phyloP scores from a whole-genome alignment of 116 monocot species.

The Phalaenopsis hybrid region DNA sequence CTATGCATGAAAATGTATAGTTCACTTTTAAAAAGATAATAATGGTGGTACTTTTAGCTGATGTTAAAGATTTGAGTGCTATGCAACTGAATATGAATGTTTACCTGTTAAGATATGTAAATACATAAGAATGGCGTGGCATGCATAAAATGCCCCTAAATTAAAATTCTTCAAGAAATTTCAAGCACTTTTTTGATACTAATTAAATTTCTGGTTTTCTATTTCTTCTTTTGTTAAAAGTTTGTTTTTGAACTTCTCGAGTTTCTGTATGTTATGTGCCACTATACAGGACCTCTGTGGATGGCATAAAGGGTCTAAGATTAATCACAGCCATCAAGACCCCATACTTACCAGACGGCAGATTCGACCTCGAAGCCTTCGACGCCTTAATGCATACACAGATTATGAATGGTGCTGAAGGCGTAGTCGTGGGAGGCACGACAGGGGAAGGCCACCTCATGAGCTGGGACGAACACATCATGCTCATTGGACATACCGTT shows the following conservation, averaged over 20 bases:
- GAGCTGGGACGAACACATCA: conserved; percentile 98
- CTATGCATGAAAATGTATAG: too few species aligned
- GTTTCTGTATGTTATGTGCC: not conserved
- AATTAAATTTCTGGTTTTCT: too few species aligned
- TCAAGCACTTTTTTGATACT: not conserved
- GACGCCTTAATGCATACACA: conserved; percentile 70
- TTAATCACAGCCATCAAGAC: conserved; percentile 93
- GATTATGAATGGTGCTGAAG: conserved; percentile 66
- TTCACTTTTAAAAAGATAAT: too few species aligned
- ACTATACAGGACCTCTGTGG: conserved; percentile 51
- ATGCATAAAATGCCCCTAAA: too few species aligned
- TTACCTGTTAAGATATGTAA: too few species aligned
- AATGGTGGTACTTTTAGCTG: too few species aligned
- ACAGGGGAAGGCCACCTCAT: conserved; percentile 91
- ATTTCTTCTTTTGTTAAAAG: too few species aligned
- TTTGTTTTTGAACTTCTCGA: too few species aligned
- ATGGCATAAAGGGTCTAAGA: conserved; percentile 59
- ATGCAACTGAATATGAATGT: too few species aligned
- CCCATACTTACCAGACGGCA: conserved; percentile 83
- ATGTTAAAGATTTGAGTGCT: too few species aligned
- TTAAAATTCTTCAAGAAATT: not conserved
- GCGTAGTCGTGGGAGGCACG: conserved; percentile 91
- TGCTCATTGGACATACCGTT: conserved; percentile 91
- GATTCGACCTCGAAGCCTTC: conserved; percentile 88
- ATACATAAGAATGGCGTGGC: too few species aligned